Evolutionary conservation across 257 asterid species (phyloP).

Genomic region (Cinchona pubescens): DNA sequence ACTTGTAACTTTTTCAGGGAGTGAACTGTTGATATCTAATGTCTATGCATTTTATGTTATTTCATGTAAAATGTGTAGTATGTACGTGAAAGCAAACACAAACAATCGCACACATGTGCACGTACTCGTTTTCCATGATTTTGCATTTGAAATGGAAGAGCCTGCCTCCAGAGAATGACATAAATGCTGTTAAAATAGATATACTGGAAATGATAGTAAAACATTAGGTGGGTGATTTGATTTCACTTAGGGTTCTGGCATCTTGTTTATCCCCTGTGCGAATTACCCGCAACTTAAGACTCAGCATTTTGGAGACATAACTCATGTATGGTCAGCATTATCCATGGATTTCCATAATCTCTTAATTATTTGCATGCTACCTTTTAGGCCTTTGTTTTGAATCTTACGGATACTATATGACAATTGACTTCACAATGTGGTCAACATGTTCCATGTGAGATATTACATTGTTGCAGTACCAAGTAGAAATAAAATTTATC

Average conservation of each 20-base stretch:
- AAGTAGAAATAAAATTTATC: not conserved
- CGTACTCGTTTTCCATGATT: not conserved
- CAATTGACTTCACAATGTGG: not conserved
- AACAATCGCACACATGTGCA: not conserved
- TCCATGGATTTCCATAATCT: not conserved
- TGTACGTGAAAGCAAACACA: not conserved
- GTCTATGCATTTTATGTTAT: not conserved
- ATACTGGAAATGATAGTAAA: not conserved
- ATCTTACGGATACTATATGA: not conserved
- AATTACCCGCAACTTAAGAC: not conserved
- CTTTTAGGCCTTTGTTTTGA: not conserved
- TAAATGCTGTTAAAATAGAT: not conserved
- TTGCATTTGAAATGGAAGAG: not conserved
- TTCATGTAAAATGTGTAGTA: not conserved
- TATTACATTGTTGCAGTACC: not conserved
- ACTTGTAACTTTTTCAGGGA: slow-evolving; percentile 3
- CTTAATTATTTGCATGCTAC: not conserved
- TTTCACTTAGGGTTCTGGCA: not conserved
- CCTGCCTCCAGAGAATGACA: not conserved
- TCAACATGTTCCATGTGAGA: not conserved
- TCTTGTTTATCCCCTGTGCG: not conserved
- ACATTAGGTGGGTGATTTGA: not conserved
- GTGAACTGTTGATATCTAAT: not conserved
- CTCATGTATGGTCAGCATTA: not conserved
- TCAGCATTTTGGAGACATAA: not conserved